These are phyloP conservation scores for Discostella stelligera DNA, from an alignment of 352 stramenopile species.

Conservation along the genomic window DNA sequence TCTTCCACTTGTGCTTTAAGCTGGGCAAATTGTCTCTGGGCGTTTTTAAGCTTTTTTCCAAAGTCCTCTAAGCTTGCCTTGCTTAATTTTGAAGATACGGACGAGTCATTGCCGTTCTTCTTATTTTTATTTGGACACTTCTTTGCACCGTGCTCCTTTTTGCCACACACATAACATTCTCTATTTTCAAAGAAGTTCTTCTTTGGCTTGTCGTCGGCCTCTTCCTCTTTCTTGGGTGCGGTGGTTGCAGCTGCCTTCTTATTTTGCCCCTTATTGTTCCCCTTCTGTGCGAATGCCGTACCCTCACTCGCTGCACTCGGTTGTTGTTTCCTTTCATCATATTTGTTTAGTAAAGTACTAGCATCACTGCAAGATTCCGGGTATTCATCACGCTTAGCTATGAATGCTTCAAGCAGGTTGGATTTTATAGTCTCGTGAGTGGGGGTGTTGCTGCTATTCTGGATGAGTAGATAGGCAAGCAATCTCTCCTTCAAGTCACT, in stretches of 20 bases:
- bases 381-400: conserved; percentile 3
- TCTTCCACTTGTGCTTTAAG: not conserved
- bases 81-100: not conserved
- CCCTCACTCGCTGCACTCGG: not conserved
- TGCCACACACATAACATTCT: not conserved
- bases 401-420: not conserved
- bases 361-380: not conserved
- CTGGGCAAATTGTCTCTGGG: too few relatives aligned
- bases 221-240: not conserved
- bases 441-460: too few relatives aligned
- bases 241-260: not conserved
- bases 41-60: too few relatives aligned
- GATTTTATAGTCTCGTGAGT: not conserved
- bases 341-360: too few relatives aligned
- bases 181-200: conserved; percentile 1
- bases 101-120: not conserved
- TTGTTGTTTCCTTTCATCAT: not conserved
- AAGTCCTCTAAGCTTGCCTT: not conserved
- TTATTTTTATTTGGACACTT: not conserved
- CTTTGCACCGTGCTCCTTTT: not conserved
- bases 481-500: not conserved
- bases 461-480: too few relatives aligned
- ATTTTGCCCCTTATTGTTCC: not conserved
- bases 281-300: conserved; percentile 5
- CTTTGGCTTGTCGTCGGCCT: not conserved